Evolutionary conservation across 176 grass and related monocot genomes (phyloP), one percentile per base, ranked within the genome.

Genomic region (Lolium perenne): DNA sequence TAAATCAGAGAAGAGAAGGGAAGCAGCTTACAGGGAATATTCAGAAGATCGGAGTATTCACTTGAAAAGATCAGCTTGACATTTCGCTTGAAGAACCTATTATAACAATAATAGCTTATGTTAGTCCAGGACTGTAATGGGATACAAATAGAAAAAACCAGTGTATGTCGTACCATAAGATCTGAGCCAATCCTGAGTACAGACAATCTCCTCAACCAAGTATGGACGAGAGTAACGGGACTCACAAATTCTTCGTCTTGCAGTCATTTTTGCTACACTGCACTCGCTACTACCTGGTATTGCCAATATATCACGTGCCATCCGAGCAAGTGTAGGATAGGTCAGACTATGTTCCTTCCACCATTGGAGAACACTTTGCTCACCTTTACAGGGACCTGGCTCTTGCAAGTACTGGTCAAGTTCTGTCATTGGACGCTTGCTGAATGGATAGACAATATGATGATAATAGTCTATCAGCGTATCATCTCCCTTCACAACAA

Each of bases 301-400:
- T 66, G 89, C 80, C n/a, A 87, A 49, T 40, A 87, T 56, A 66
- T 87, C 80, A 8, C 74, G 18, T 10, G 80, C 89, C 80, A 87
- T 83, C 74, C 21, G 57, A 9, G 79, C 80, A 32, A 86, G 16
- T 13, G 56, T 90, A 38, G 46, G 74, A 65, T 83, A 73, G 1
- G 57, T 79, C 64, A 64, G 17, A 5, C 50, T 74, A 54, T 83
- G 73, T 73, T 54, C 73, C 66, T 86, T 90, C 88, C 84, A 79
- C 80, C 84, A 87, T 43, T 71, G 79, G 17, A 90, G 79, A 90
- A 73, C 63, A 45, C 18, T 61, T 57, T 0, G 45, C 46, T 72
- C 49, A 20, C 5, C 80, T 26, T 4, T 61, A 7, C 29, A 48
- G 70, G 46, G 35, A n/a, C 41, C 6, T 78, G 74, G 72, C 43